Base-by-base conservation (phyloP, 2,329 filamentous ascomycete genomes). In the Colletotrichum melonis region DNA sequence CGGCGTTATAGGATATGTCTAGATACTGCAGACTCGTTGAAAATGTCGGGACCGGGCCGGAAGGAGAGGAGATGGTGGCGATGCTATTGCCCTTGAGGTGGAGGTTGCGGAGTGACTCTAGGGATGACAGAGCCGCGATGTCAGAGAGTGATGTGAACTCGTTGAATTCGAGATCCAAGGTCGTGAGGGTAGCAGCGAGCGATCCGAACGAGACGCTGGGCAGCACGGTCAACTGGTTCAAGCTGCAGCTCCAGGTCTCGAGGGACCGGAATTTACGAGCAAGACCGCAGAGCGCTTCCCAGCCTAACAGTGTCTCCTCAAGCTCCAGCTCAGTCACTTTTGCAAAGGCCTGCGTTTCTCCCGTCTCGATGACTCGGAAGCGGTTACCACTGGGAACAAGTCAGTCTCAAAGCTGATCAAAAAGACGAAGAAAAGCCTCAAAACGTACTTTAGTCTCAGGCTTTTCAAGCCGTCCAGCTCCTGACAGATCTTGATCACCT, bases 31-130 rank as follows among this genome's bases (percentile, higher is more conserved):
- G 79, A 1, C 81, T 87, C 0, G 81, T 57, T 4, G 89, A 80
- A 77, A 94, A 92, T 8, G 87, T 77, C 5, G 90, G 83, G 8
- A 78, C 71, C 1, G 81, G 69, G 7, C 79, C 76, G 9, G 80
- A 75, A 16, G 81, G 63, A 28, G 80, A 69, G 67, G 76, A 65
- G 28, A 88, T 80, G 19, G 82, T 78, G 19, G 84, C 83, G 75
- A 98, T 93, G 63, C 86, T 87, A 83, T 97, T 97, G 63, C 92
- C 91, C 77, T 97, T 96, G 64, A 98, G 87, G 65, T 95, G 89
- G 0, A 92, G 83, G 66, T 87, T 90, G 62, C 88, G 88, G 14
- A 94, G 86, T 38, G 85, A 83, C 1, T 80, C 79, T 28, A 93
- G 81, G 26, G 79, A 75, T 3, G 86, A 78, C 5, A 96, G 85